A percentile compares a stretch with the other conserved stretches of the same genome.
phyloP scores from a whole-genome alignment of 202 grass and related monocot genomes.

The Zoysia matrella region DNA sequence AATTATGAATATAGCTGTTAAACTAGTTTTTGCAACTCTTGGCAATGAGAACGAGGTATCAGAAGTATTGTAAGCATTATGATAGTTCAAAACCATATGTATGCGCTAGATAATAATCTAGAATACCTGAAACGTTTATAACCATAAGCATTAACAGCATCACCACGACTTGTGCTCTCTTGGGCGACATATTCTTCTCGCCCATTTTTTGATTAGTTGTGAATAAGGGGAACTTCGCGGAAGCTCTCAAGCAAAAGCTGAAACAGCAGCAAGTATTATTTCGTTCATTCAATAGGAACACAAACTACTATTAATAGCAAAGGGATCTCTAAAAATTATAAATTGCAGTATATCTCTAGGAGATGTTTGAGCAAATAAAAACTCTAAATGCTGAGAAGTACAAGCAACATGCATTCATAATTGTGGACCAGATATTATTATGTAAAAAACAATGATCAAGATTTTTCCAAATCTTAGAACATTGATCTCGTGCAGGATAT shows the following conservation, averaged over 20 bases:
- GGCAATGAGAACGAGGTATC: conserved; percentile 14
- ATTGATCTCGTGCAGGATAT: not conserved
- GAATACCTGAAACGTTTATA: conserved; percentile 63
- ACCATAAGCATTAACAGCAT: conserved; percentile 55
- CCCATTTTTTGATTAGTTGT: conserved; percentile 30
- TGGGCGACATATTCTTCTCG: conserved; percentile 39
- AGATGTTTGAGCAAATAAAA: conserved; percentile 14
- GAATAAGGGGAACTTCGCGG: conserved; percentile 18
- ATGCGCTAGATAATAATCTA: conserved; percentile 21
- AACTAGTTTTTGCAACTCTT: not conserved
- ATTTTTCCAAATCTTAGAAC: conserved; percentile 2
- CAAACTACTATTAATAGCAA: not conserved
- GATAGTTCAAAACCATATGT: conserved; percentile 12
- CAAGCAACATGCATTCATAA: conserved; percentile 14
- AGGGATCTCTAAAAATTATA: not conserved
- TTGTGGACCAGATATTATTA: conserved; percentile 7
- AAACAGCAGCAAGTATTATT: conserved; percentile 30
- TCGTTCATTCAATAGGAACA: conserved; percentile 7
- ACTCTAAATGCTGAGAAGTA: not conserved
- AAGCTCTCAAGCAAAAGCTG: conserved; percentile 40
- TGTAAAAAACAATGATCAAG: not conserved
- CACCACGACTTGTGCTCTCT: conserved; percentile 29
- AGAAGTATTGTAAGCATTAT: not conserved
- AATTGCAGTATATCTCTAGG: conserved; percentile 10
- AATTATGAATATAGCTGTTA: not conserved